phyloP scores from a whole-genome alignment of 495 filamentous ascomycete genomes.

The Hypoxylon subgilvum region DNA sequence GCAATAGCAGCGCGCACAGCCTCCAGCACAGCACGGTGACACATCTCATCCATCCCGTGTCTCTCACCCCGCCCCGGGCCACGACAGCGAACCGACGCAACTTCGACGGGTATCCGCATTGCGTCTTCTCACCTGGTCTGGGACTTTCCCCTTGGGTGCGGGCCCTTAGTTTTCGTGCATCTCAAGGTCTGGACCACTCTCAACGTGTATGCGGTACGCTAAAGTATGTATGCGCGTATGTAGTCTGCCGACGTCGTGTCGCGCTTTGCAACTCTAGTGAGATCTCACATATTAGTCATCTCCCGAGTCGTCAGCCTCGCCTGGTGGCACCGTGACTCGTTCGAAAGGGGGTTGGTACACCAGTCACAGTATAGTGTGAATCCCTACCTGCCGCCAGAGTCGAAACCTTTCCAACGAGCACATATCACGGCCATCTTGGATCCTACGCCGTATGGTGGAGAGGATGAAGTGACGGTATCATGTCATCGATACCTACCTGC shows the following conservation, averaged over 20 bases:
- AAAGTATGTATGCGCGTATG: conserved; percentile 5
- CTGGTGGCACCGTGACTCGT: background rate
- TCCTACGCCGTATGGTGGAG: background rate
- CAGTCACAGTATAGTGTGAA: too few relatives aligned
- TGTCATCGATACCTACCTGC: background rate
- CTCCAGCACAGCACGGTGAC: conserved; percentile 21
- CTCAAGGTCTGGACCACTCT: conserved; percentile 3
- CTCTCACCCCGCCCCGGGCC: conserved; percentile 18
- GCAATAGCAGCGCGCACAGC: conserved; percentile 21
- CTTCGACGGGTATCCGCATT: conserved; percentile 24
- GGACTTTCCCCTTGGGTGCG: background rate
- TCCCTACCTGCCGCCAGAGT: background rate
- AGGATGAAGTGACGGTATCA: too few relatives aligned
- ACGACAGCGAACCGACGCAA: conserved; percentile 27
- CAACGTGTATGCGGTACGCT: background rate
- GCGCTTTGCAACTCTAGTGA: conserved; percentile 1
- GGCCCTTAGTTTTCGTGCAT: conserved; percentile 6
- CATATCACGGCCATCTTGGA: background rate
- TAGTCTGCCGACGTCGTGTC: conserved; percentile 1
- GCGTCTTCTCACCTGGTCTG: conserved; percentile 12
- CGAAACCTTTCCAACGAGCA: background rate
- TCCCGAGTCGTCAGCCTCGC: conserved; percentile 23
- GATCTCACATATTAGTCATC: conserved; percentile 19
- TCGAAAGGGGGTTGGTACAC: too few relatives aligned
- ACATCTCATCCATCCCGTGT: conserved; percentile 7